Conservation (phyloP, 1,284 basidiomycete species). For the Exsudoporus floridanus region DNA sequence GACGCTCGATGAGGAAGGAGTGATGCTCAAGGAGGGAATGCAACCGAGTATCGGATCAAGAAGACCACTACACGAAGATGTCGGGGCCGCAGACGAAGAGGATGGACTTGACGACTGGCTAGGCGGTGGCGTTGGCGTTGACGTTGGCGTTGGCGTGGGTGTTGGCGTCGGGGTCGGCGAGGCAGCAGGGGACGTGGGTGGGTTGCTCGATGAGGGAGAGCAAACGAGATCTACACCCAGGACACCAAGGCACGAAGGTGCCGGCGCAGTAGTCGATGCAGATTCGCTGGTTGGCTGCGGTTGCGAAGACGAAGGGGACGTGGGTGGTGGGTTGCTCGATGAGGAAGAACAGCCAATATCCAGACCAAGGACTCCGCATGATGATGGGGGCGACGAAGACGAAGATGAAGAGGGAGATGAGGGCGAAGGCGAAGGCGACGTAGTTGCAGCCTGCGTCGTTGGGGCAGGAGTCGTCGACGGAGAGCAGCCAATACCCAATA, state of each 20-base stretch:
- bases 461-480: neutral
- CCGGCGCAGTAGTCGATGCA: neutral
- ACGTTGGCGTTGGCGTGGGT: too few species aligned
- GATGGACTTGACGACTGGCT: neutral
- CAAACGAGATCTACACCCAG: slow-evolving; percentile 14
- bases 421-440: neutral
- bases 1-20: slow-evolving; percentile 15
- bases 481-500: slow-evolving; percentile 20
- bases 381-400: slow-evolving; percentile 4
- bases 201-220: neutral
- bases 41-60: slow-evolving; percentile 19
- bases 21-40: slow-evolving; percentile 13
- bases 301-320: neutral
- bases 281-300: neutral
- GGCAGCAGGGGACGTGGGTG: neutral
- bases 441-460: neutral
- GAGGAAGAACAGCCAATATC: slow-evolving; percentile 10
- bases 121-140: too few species aligned
- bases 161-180: slow-evolving; percentile 3
- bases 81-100: neutral
- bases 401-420: too few species aligned
- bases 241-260: slow-evolving; percentile 12
- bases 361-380: slow-evolving; percentile 15
- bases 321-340: neutral
- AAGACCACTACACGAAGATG: slow-evolving; percentile 14